These are phyloP conservation scores for Cryptococcus sp. DNA, from an alignment of 1,284 basidiomycete genomes.

Conservation along the genomic window DNA sequence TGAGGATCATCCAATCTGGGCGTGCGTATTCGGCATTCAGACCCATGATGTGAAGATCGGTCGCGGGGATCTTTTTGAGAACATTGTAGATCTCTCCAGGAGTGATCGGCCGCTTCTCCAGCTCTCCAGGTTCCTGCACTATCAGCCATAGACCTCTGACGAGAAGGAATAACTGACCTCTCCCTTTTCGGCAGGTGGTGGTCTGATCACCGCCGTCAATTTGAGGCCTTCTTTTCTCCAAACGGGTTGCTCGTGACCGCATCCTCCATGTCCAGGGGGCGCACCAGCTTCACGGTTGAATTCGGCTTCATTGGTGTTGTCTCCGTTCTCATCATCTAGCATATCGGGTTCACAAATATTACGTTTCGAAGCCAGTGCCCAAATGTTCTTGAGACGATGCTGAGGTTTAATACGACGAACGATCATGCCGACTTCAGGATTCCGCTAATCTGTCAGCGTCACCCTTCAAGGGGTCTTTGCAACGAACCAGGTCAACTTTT, in stretches of 20 bases:
- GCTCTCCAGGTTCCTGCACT: conserved; percentile 67
- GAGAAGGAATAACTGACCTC: conserved; percentile 49
- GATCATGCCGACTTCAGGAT: conserved; percentile 74
- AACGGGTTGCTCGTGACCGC: conserved; percentile 85
- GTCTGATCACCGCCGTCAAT: conserved; percentile 93
- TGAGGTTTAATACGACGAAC: conserved; percentile 82
- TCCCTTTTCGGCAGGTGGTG: conserved; percentile 79
- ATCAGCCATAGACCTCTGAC: neutral
- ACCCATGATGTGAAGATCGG: conserved; percentile 86
- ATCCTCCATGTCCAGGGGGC: conserved; percentile 79
- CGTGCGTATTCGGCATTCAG: conserved; percentile 93
- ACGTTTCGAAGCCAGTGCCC: conserved; percentile 62
- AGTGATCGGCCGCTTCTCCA: conserved; percentile 83
- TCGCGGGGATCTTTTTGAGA: conserved; percentile 86
- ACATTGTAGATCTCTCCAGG: conserved; percentile 87
- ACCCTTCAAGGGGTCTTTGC: conserved; percentile 21
- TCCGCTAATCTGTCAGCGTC: conserved; percentile 57
- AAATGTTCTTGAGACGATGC: conserved; percentile 79
- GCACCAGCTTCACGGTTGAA: conserved; percentile 48
- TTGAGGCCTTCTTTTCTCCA: conserved; percentile 95
- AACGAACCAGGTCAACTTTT: conserved; percentile 92
- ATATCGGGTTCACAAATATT: conserved; percentile 74
- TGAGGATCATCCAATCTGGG: conserved; percentile 99
- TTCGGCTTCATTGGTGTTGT: conserved; percentile 62
- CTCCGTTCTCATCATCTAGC: conserved; percentile 59